phyloP scores from a whole-genome alignment of 2,329 filamentous ascomycete species.

The Microdochium paspali region DNA sequence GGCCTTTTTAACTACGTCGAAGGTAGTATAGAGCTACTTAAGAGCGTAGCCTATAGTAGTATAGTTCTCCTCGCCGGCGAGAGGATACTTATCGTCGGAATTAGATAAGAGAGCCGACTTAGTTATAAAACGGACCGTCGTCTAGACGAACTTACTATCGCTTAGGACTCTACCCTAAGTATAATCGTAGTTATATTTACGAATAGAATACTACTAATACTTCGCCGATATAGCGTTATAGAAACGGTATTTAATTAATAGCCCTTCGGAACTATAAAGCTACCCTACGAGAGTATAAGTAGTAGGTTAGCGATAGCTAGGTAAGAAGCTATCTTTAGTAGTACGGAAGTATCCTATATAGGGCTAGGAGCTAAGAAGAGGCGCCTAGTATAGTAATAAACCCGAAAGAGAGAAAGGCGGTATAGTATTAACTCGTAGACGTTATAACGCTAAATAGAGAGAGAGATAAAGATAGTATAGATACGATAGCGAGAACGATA shows the following conservation, averaged over 20 bases:
- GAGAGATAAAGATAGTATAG: too few species aligned
- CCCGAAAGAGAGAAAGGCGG: not conserved
- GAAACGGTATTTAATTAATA: too few species aligned
- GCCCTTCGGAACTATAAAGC: too few species aligned
- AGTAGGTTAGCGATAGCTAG: too few species aligned
- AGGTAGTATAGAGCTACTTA: too few species aligned
- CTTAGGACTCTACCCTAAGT: not conserved
- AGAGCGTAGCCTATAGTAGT: too few species aligned
- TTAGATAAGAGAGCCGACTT: not conserved
- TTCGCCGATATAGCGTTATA: too few species aligned
- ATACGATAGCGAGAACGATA: too few species aligned
- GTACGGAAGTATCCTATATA: not conserved
- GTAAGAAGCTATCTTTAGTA: not conserved
- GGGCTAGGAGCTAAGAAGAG: not conserved
- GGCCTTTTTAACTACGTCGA: not conserved
- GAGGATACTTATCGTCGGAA: not conserved
- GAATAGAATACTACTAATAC: too few species aligned
- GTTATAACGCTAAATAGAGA: too few species aligned
- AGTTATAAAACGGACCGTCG: not conserved
- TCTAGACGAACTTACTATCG: not conserved
- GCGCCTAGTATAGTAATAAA: not conserved
- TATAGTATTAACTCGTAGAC: not conserved
- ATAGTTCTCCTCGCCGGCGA: not conserved
- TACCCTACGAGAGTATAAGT: too few species aligned
- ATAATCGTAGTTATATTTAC: not conserved